Conservation (phyloP, 371 early-diverging fungal genomes). For the Encephalitozoon cuniculi region DNA sequence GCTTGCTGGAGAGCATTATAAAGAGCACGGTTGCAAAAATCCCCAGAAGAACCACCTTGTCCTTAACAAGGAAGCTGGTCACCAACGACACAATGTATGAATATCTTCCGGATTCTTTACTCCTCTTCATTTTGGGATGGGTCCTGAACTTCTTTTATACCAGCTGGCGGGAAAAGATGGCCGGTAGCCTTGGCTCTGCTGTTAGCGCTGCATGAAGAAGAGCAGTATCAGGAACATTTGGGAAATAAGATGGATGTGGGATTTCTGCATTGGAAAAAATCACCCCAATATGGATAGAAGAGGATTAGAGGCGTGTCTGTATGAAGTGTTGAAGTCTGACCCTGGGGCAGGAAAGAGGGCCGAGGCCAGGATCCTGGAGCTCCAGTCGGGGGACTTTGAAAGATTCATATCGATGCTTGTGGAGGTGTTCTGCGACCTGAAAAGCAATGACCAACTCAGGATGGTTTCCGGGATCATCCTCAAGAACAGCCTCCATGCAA, state of each 20-base stretch:
- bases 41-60: background rate
- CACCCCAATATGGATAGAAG: constrained; percentile 26
- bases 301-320: constrained; percentile 14
- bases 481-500: constrained; percentile 39
- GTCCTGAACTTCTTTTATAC: background rate
- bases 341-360: background rate
- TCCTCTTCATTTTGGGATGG: background rate
- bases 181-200: background rate
- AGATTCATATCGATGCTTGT: constrained; percentile 12
- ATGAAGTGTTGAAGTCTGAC: constrained; percentile 17
- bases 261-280: background rate
- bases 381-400: constrained; percentile 18
- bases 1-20: background rate
- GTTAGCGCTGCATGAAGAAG: background rate
- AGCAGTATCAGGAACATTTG: background rate
- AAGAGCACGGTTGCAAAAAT: background rate
- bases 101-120: background rate
- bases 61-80: background rate
- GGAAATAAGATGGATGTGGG: background rate
- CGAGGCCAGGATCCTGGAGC: constrained; percentile 9
- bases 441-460: background rate
- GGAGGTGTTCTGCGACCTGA: constrained; percentile 6
- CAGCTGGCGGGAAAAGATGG: background rate
- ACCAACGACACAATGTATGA: background rate
- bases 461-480: constrained; percentile 41